A percentile compares a stretch with the other conserved stretches of the same genome.
phyloP scores from a whole-genome alignment of 2,329 filamentous ascomycete species.

The Cryphonectria nitschkei region DNA sequence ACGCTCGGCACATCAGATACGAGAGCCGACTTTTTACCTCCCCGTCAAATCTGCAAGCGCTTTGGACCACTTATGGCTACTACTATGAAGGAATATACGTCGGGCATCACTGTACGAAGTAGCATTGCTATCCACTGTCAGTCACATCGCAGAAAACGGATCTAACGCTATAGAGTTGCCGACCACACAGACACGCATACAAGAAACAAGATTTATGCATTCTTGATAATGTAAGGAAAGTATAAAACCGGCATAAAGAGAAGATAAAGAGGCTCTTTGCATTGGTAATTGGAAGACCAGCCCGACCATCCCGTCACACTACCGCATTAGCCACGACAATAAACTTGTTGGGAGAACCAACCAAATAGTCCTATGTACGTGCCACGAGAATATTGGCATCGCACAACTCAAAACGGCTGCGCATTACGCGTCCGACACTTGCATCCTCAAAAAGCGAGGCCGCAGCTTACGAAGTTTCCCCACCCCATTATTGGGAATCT shows the following conservation, averaged over 20 bases:
- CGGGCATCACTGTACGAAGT: background rate
- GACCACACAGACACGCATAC: background rate
- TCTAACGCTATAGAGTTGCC: background rate
- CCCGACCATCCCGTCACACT: background rate
- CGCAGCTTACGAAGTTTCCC: background rate
- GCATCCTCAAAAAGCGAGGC: background rate
- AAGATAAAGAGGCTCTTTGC: background rate
- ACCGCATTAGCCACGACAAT: background rate
- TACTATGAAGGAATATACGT: background rate
- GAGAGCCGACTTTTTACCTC: background rate
- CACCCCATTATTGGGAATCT: background rate
- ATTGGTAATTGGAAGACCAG: background rate
- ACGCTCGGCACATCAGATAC: background rate
- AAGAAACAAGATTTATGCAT: background rate
- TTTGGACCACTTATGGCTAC: constrained; percentile 1
- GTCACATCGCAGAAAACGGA: background rate
- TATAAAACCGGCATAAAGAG: background rate
- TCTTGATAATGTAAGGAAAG: background rate
- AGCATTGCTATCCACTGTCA: constrained; percentile 1
- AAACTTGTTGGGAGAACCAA: background rate
- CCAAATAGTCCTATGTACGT: background rate
- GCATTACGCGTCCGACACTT: background rate
- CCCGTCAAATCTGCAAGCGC: background rate
- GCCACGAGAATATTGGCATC: background rate
- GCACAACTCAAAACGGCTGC: background rate